phyloP scores from a whole-genome alignment of 2,329 filamentous ascomycete genomes.

The Monilinia laxa region DNA sequence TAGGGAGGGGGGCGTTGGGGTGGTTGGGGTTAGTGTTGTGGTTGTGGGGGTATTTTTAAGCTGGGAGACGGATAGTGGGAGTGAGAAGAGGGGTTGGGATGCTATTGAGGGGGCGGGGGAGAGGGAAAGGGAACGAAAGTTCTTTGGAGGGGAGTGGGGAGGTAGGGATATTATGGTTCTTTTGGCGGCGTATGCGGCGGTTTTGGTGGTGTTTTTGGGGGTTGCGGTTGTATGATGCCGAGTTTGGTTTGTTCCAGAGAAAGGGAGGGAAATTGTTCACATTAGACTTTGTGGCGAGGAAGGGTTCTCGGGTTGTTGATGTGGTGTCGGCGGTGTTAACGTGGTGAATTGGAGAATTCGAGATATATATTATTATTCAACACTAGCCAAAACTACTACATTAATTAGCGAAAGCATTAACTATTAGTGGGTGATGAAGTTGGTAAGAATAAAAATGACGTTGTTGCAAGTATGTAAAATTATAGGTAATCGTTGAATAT shows the following conservation, averaged over 20 bases:
- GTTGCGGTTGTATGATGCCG: background rate
- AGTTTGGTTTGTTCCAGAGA: no score
- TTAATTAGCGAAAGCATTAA: no score
- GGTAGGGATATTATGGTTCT: background rate
- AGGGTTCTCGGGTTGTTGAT: no score
- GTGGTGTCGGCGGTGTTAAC: no score
- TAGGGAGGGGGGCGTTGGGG: background rate
- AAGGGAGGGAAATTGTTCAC: background rate
- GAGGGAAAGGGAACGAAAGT: background rate
- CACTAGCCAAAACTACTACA: no score
- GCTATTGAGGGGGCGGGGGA: background rate
- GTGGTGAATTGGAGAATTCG: no score
- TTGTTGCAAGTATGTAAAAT: no score
- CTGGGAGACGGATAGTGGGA: background rate
- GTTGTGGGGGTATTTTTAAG: background rate
- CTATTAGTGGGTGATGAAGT: no score
- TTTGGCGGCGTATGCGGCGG: conserved; percentile 16
- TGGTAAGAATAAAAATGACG: no score
- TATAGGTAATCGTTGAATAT: no score
- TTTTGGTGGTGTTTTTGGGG: conserved; percentile 19
- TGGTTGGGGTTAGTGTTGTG: background rate
- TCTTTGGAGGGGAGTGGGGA: background rate
- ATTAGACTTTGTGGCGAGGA: no score
- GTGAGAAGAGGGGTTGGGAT: background rate
- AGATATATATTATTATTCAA: no score